These are phyloP conservation scores for Leishmania amazonensis DNA, from an alignment of 208 protist species.

Conservation along the genomic window DNA sequence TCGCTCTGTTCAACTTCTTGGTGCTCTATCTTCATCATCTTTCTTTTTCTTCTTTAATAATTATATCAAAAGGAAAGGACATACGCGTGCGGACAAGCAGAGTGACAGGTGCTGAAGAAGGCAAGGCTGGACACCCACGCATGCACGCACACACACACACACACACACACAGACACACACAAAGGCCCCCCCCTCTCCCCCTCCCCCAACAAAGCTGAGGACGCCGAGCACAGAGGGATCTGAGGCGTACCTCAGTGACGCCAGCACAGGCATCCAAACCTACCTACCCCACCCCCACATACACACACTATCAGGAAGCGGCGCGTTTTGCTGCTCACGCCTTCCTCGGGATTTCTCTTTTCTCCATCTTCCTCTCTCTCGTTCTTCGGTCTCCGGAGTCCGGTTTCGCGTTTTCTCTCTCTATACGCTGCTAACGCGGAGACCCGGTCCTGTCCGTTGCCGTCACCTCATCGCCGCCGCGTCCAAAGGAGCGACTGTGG, in stretches of 20 bases:
- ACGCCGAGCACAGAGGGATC: neutral
- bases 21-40: neutral
- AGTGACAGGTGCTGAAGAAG: no score
- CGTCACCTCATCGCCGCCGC: neutral
- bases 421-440: neutral
- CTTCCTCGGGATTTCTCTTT: neutral
- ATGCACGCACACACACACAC: neutral
- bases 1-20: neutral
- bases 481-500: neutral
- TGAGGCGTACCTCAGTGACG: neutral
- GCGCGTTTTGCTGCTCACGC: neutral
- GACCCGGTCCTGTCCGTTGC: neutral
- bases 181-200: no score
- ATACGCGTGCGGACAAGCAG: no score
- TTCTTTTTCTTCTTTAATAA: neutral
- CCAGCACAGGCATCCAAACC: neutral
- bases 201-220: neutral
- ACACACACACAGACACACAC: neutral
- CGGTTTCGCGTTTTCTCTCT: slow-evolving; percentile 3
- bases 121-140: no score
- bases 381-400: neutral
- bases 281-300: no score
- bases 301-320: neutral
- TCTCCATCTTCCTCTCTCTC: neutral
- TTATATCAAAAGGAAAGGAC: neutral